Percentiles rank a stretch among this genome's conserved stretches.
Conservation (phyloP, 306 rosid species). For the Quercus ilex region DNA sequence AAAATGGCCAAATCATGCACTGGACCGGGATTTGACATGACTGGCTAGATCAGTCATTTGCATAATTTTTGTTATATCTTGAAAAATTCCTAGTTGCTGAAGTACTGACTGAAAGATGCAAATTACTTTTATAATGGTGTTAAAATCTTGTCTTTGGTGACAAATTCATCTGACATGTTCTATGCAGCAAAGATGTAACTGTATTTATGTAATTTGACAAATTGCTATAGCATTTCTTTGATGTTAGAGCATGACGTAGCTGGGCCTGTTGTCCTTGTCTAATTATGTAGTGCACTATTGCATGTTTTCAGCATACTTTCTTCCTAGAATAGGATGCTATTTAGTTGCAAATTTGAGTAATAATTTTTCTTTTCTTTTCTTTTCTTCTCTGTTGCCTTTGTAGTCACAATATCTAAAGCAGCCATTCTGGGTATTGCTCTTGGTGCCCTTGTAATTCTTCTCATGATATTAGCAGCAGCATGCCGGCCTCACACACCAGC, state of each 20-base stretch:
- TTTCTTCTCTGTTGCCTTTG: not conserved
- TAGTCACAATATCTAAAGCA: slow-evolving; percentile 81
- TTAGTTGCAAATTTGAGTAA: not conserved
- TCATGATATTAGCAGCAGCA: slow-evolving; percentile 81
- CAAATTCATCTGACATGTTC: not conserved
- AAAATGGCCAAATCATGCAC: not conserved
- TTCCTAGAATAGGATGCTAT: not conserved
- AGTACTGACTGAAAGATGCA: not conserved
- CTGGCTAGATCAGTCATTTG: not conserved
- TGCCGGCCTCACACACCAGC: slow-evolving; percentile 73
- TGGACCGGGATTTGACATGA: not conserved
- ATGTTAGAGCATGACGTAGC: not conserved
- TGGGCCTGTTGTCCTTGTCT: not conserved
- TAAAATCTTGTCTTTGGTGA: not conserved
- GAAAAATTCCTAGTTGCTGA: not conserved
- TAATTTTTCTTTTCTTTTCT: not conserved
- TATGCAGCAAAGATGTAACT: not conserved
- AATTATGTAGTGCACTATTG: not conserved
- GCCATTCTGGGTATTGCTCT: slow-evolving; percentile 95
- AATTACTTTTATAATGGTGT: not conserved
- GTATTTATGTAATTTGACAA: not conserved
- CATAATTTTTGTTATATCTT: not conserved
- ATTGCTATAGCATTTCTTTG: not conserved
- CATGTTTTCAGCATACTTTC: not conserved
- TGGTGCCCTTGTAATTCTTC: slow-evolving; percentile 91